Base-by-base conservation (phyloP, 1,139 yeast species). In the Zygosaccharomyces pseudobailii region DNA sequence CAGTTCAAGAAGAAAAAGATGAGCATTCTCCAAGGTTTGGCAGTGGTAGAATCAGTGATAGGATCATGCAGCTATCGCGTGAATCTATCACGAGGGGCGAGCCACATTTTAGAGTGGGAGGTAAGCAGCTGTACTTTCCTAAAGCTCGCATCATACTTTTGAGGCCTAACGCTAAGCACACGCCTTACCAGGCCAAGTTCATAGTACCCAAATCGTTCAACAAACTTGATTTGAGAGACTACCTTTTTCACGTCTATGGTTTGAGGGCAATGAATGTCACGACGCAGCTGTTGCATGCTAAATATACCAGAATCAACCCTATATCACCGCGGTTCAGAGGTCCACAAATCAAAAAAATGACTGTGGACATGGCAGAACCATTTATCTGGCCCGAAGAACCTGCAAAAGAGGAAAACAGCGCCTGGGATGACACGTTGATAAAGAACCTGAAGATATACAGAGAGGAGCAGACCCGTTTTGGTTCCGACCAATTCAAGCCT, bases 151-250 rank as follows among this genome's bases (percentile, higher is more conserved):
- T 90, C 36, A 79, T 86, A 45, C 73, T 90, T 37, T 71, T 90
- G 54, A 77, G 95, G 63, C 95, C 96, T 40, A 86, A 86, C 62
- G 96, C 97, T 21, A 87, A 87, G 64, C 95, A 87, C 68, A 87
- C 96, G 0, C 97, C 97, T 44, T 88, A 84, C 69, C 97, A 89
- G 68, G 97, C 97, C 43, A 89, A 88, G 68, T 90, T 90, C 65
- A 79, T 87, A 56, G 97, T 90, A 28, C 97, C 97, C 22, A 81
- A 87, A 63, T 80, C 87, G 51, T 88, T 89, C 75, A 90, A 90
- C 71, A 88, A 88, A 68, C 74, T 89, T 71, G 97, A 89, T 64
- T 75, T 90, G 57, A 78, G 97, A 67, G 97, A 90, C 71, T 90
- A 90, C 63, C 74, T 90, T 55, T 90, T 84, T 79, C 82, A 89